Conservation (phyloP, 305 asterid species). For the Galium porrigens region DNA sequence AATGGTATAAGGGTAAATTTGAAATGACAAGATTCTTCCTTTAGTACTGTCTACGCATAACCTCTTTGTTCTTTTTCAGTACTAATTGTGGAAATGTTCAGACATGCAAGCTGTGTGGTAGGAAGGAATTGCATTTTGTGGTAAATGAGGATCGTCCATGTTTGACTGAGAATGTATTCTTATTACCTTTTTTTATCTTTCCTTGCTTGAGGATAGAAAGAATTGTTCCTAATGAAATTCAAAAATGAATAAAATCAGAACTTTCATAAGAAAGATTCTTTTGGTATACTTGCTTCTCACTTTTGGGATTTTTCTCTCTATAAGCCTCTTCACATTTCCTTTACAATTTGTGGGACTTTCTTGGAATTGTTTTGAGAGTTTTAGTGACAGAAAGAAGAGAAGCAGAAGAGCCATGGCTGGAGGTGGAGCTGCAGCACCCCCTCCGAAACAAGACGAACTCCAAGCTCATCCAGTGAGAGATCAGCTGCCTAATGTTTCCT, state of each 20-base stretch:
- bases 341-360: too few relatives aligned
- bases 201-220: slow-evolving; percentile 23
- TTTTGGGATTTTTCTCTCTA: slow-evolving; percentile 15
- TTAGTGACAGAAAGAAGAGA: slow-evolving; percentile 5
- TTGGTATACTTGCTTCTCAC: slow-evolving; percentile 24
- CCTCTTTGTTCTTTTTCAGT: background rate
- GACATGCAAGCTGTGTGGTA: slow-evolving; percentile 5
- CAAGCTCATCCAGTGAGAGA: slow-evolving; percentile 66
- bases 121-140: slow-evolving; percentile 5
- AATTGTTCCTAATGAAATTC: slow-evolving; percentile 11
- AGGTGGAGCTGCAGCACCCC: slow-evolving; percentile 45
- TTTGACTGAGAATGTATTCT: slow-evolving; percentile 27
- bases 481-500: slow-evolving; percentile 63
- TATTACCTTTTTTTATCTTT: slow-evolving; percentile 48
- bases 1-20: background rate
- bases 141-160: slow-evolving; percentile 12
- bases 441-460: slow-evolving; percentile 64
- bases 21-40: background rate
- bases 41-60: background rate
- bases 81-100: slow-evolving; percentile 5
- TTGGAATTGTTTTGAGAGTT: too few relatives aligned
- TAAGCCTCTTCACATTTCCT: slow-evolving; percentile 19
- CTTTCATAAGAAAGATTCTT: slow-evolving; percentile 25
- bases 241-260: background rate
- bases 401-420: slow-evolving; percentile 40